Conservation (phyloP, 768 basidiomycete species). For the Podaxis pistillaris region DNA sequence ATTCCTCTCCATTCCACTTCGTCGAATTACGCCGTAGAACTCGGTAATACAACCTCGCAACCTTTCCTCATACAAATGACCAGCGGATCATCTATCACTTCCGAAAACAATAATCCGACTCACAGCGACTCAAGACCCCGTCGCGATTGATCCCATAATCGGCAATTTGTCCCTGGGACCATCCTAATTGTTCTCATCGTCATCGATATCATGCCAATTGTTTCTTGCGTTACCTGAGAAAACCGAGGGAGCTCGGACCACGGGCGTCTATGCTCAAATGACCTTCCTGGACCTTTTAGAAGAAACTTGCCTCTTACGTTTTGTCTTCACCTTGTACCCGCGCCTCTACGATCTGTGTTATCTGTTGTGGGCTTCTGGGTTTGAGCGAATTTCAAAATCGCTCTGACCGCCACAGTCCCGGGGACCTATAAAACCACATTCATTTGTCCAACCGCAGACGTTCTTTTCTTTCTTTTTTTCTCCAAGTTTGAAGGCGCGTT, state of each 20-base stretch:
- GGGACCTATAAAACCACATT: constrained; percentile 6
- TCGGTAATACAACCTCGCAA: neutral
- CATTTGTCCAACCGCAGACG: neutral
- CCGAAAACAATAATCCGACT: neutral
- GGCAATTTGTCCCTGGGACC: neutral
- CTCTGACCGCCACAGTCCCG: neutral
- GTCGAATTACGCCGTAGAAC: neutral
- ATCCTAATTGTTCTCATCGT: neutral
- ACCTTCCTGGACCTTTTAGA: neutral
- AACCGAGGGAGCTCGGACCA: too few species aligned
- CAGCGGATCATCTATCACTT: neutral
- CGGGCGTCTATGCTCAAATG: neutral
- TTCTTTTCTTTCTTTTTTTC: neutral
- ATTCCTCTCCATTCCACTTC: neutral
- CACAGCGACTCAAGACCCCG: neutral
- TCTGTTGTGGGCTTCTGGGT: neutral
- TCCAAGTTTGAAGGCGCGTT: neutral
- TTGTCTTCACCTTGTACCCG: neutral
- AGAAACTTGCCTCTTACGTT: neutral
- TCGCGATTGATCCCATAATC: neutral
- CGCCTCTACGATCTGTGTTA: neutral
- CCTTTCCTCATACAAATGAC: too few species aligned
- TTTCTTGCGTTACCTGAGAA: neutral
- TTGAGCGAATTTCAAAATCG: neutral
- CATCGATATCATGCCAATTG: neutral